phyloP scores from a whole-genome alignment of 2,329 filamentous ascomycete species.

The Alternaria postmessia region DNA sequence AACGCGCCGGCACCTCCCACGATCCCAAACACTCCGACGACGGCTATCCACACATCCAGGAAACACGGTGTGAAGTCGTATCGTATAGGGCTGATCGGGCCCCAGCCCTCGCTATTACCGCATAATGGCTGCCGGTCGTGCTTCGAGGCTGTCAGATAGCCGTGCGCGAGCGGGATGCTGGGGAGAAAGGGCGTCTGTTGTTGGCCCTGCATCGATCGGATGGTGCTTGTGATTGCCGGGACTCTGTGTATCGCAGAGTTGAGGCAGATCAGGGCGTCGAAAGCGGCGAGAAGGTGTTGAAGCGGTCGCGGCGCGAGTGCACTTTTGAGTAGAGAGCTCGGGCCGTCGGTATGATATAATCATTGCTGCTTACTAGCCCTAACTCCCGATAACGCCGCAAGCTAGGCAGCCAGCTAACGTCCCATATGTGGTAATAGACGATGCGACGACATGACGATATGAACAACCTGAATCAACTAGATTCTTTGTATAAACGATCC shows the following conservation, averaged over 20 bases:
- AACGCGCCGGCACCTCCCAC: constrained; percentile 78
- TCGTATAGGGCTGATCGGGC: constrained; percentile 82
- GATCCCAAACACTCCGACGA: constrained; percentile 80
- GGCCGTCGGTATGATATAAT: constrained; percentile 23
- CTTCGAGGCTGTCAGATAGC: constrained; percentile 64
- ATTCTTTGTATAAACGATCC: neutral
- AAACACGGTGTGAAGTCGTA: constrained; percentile 99
- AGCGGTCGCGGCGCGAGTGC: constrained; percentile 13
- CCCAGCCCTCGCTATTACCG: constrained; percentile 92
- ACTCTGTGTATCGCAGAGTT: constrained; percentile 35
- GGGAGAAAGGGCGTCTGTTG: constrained; percentile 50
- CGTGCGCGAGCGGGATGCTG: constrained; percentile 36
- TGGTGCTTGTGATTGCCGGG: constrained; percentile 25
- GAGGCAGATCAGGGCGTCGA: constrained; percentile 23
- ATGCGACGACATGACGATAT: neutral
- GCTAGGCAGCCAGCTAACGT: neutral
- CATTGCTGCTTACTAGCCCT: constrained; percentile 12
- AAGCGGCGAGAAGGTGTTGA: constrained; percentile 15
- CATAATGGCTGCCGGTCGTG: constrained; percentile 74
- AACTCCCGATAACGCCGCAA: constrained; percentile 17
- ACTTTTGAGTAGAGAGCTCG: constrained; percentile 19
- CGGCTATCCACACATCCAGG: constrained; percentile 86
- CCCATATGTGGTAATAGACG: constrained; percentile 1
- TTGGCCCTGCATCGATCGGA: constrained; percentile 48
- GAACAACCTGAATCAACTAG: neutral